Percentiles rank a stretch among this genome's conserved stretches.
These are phyloP conservation scores for Thelephora terrestris DNA, from an alignment of 1,284 basidiomycete genomes.

Conservation along the genomic window DNA sequence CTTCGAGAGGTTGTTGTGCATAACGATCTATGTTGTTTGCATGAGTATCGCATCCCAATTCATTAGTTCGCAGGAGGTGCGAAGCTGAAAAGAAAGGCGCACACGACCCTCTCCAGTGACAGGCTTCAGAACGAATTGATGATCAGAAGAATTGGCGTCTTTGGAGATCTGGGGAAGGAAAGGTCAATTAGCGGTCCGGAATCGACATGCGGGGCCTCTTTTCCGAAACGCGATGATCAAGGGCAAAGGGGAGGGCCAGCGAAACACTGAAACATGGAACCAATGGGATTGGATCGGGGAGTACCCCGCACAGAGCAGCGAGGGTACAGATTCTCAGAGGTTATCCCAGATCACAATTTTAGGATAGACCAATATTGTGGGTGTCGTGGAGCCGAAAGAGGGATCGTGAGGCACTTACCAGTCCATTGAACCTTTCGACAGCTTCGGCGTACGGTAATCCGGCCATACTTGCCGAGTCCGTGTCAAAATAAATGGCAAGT, in stretches of 20 bases:
- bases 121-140: conserved; percentile 95
- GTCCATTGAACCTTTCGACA: conserved; percentile 69
- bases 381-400: too few relatives aligned
- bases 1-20: conserved; percentile 73
- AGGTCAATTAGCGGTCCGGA: neutral
- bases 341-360: too few relatives aligned
- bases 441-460: conserved; percentile 60
- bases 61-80: neutral
- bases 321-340: too few relatives aligned
- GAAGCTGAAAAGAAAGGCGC: conserved; percentile 17
- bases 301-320: too few relatives aligned
- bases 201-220: neutral
- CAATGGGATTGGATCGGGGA: conserved; percentile 1
- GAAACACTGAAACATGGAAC: neutral
- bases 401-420: conserved; percentile 36
- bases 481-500: conserved; percentile 93
- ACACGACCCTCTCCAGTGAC: conserved; percentile 93
- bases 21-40: conserved; percentile 46
- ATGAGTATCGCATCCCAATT: neutral
- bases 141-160: conserved; percentile 42
- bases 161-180: conserved; percentile 53
- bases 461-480: conserved; percentile 78
- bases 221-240: too few relatives aligned
- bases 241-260: too few relatives aligned
- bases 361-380: too few relatives aligned